These are phyloP conservation scores for Hylodesmum podocarpum DNA, from an alignment of 306 rosid genomes.

Conservation along the genomic window DNA sequence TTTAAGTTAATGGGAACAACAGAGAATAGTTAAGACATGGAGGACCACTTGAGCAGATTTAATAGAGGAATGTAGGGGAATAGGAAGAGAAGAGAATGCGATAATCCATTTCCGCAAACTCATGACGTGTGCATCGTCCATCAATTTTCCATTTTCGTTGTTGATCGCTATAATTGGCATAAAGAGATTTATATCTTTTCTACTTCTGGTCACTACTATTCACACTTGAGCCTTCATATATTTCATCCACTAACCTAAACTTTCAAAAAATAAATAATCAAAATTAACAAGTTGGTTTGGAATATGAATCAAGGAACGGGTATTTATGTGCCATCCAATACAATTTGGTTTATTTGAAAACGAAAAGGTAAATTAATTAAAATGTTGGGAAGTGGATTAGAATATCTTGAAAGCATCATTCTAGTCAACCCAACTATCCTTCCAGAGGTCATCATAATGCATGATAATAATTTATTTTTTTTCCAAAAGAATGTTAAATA, in stretches of 20 bases:
- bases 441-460: background rate
- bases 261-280: too few species aligned
- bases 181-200: background rate
- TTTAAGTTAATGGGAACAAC: background rate
- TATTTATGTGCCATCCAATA: background rate
- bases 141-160: background rate
- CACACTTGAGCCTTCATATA: background rate
- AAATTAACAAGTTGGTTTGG: background rate
- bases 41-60: background rate
- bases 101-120: background rate
- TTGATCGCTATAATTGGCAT: slow-evolving; percentile 4
- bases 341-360: background rate
- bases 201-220: background rate
- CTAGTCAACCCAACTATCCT: background rate
- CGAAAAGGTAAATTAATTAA: background rate
- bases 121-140: background rate
- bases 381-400: background rate
- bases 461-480: background rate
- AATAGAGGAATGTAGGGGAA: background rate
- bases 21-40: background rate
- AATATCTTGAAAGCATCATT: background rate
- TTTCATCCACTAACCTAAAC: background rate
- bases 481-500: background rate
- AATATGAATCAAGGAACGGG: background rate
- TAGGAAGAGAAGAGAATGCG: background rate